A percentile compares a stretch with the other conserved stretches of the same genome.
Conservation (phyloP, 306 rosid genomes). For the Comarum palustre region DNA sequence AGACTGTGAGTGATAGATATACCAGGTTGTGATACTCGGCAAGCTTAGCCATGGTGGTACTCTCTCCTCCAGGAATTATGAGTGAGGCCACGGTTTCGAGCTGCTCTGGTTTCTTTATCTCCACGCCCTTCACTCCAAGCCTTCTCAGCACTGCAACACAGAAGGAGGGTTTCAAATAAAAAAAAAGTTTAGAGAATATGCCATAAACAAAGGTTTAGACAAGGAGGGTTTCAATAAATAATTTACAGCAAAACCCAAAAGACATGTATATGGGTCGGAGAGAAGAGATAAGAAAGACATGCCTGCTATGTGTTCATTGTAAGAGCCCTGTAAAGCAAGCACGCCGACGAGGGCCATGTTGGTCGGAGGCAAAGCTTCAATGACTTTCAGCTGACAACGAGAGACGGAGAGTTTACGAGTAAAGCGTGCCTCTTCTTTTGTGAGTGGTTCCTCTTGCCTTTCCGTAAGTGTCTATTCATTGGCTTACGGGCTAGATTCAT, state of each 20-base stretch:
- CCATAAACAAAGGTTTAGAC: too few species aligned
- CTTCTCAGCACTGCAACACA: conserved; percentile 67
- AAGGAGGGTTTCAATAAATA: neutral
- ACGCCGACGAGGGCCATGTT: conserved; percentile 83
- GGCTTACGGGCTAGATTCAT: too few species aligned
- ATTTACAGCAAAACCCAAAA: neutral
- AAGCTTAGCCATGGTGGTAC: conserved; percentile 97
- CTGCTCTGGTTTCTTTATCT: conserved; percentile 87
- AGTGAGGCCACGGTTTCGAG: conserved; percentile 65
- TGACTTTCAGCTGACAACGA: neutral
- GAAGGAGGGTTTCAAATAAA: neutral
- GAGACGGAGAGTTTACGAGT: neutral
- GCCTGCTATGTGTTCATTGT: conserved; percentile 93
- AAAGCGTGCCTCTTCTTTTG: conserved; percentile 18
- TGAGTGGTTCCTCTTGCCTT: conserved; percentile 13
- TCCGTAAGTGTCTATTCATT: too few species aligned
- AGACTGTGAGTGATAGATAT: conserved; percentile 3
- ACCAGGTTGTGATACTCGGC: conserved; percentile 87
- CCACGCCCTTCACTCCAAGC: conserved; percentile 80
- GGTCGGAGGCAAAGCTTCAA: neutral
- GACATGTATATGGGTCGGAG: neutral
- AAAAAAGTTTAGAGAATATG: too few species aligned
- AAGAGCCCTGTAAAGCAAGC: conserved; percentile 92
- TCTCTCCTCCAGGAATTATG: conserved; percentile 95
- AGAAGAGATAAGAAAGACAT: conserved; percentile 4